phyloP scores from a whole-genome alignment of 805 yeast genomes.

The Candida coquimbonensis region DNA sequence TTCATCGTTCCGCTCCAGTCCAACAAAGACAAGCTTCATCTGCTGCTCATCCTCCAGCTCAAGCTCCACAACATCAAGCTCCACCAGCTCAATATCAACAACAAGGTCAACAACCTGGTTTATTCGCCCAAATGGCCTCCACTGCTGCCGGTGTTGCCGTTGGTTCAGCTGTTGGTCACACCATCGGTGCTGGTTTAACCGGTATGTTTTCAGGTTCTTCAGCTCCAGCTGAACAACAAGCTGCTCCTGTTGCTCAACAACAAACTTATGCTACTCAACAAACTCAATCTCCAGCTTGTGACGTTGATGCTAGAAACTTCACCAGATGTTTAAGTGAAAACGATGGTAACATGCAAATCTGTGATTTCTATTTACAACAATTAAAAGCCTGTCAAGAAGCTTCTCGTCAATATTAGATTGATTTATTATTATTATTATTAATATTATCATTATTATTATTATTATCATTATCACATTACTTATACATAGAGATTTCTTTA shows the following conservation, averaged over 20 bases:
- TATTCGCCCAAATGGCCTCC: slow-evolving; percentile 95
- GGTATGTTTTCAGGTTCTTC: slow-evolving; percentile 81
- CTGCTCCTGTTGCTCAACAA: slow-evolving; percentile 32
- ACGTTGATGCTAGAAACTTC: slow-evolving; percentile 88
- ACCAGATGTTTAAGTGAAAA: slow-evolving; percentile 94
- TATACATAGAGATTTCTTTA: not conserved
- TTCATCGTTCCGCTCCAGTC: slow-evolving; percentile 34
- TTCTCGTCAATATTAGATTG: slow-evolving; percentile 62
- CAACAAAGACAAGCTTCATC: slow-evolving; percentile 51
- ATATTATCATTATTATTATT: no score
- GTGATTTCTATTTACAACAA: slow-evolving; percentile 96
- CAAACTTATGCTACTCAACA: slow-evolving; percentile 32
- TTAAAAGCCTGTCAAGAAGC: slow-evolving; percentile 97
- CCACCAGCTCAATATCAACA: slow-evolving; percentile 48
- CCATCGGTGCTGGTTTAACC: slow-evolving; percentile 90
- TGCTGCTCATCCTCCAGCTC: slow-evolving; percentile 39
- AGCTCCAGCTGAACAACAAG: slow-evolving; percentile 35
- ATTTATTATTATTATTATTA: not conserved
- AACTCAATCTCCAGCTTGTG: slow-evolving; percentile 53
- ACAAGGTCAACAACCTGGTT: slow-evolving; percentile 67
- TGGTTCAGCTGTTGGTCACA: slow-evolving; percentile 96
- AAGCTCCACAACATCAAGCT: slow-evolving; percentile 39
- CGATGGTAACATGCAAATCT: slow-evolving; percentile 91
- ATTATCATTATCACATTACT: not conserved
- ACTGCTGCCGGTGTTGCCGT: slow-evolving; percentile 99